Conservation (phyloP, 257 asterid genomes). For the Solanum pennellii region DNA sequence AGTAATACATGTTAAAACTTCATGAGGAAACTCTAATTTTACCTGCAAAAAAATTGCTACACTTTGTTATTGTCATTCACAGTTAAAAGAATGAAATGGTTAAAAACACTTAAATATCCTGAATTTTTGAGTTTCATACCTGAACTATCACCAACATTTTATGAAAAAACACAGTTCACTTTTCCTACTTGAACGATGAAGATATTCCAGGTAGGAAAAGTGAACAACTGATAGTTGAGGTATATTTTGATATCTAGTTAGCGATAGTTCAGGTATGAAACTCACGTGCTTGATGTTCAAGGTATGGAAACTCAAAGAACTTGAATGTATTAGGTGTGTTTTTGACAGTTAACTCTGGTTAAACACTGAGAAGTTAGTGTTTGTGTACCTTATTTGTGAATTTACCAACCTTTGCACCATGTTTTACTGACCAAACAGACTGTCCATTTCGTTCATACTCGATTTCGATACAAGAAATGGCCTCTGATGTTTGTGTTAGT, state of each 20-base stretch:
- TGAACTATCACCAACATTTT: neutral
- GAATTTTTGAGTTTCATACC: neutral
- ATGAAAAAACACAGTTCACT: neutral
- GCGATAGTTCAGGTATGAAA: neutral
- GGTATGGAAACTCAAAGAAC: neutral
- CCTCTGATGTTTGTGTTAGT: conserved; percentile 33
- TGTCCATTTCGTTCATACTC: conserved; percentile 87
- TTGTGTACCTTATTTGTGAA: conserved; percentile 34
- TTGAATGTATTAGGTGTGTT: neutral
- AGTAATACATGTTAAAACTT: conserved; percentile 55
- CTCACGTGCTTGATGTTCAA: neutral
- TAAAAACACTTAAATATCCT: neutral
- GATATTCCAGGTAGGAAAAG: neutral
- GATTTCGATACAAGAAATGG: conserved; percentile 46
- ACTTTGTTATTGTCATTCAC: neutral
- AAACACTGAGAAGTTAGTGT: neutral
- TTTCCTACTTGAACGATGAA: neutral
- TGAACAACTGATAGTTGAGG: neutral
- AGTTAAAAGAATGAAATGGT: neutral
- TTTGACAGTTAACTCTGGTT: neutral
- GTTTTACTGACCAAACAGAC: conserved; percentile 81
- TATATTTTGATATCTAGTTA: neutral
- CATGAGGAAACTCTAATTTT: conserved; percentile 58
- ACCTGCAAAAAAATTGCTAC: conserved; percentile 22
- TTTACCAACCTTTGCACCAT: conserved; percentile 47